Base-by-base conservation (phyloP, 1,284 basidiomycete species). In the Puccinia polysora region DNA sequence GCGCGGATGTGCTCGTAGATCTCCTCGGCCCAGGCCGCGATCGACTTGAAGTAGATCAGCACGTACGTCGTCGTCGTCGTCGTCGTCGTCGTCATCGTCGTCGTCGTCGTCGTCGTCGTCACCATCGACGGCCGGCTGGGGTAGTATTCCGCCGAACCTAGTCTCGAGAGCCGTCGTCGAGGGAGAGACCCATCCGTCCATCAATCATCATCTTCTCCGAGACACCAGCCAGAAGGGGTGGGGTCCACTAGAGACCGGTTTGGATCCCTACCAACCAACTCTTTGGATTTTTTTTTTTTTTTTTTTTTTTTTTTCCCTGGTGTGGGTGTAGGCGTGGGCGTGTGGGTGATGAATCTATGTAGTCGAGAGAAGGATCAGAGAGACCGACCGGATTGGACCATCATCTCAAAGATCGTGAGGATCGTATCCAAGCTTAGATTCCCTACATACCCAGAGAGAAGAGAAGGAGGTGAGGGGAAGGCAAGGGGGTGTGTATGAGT, bases 371-470 rank as follows among this genome's bases (percentile, higher is more conserved):
- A 23, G 36, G 25, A 20, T 38, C 45, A 5, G 30, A 40, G 25
- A n/a, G 30, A 40, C 34, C 18, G 20, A 68, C 65, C 65, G 43
- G 52, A 58, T 49, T 68, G 36, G 10, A 68, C 65, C 65, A 68
- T 68, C 1, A 58, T 8, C 36, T 68, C 65, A 28, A 56, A 7
- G 38, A 68, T 43, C 8, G 25, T 30, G 36, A 43, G 25, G 12
- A 68, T 59, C 23, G 28, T 18, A 25, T 68, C 65, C 15, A 45
- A 56, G 34, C 36, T 45, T n/a, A 68, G 49, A 18, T 55, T 38
- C 15, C 65, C 65, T 68, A 14, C 23, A n/a, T 43, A 43, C 40
- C 7, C 7, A 43, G 18, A 43, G 7, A 43, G 18, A 43, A 43
- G 18, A 43, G 7, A 43, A 43, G 18, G 8, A 43, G 18, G 7